Evolutionary conservation across 2,329 filamentous ascomycete genomes (phyloP), one percentile per base, ranked within the genome.

Genomic region (Ilyonectria robusta): DNA sequence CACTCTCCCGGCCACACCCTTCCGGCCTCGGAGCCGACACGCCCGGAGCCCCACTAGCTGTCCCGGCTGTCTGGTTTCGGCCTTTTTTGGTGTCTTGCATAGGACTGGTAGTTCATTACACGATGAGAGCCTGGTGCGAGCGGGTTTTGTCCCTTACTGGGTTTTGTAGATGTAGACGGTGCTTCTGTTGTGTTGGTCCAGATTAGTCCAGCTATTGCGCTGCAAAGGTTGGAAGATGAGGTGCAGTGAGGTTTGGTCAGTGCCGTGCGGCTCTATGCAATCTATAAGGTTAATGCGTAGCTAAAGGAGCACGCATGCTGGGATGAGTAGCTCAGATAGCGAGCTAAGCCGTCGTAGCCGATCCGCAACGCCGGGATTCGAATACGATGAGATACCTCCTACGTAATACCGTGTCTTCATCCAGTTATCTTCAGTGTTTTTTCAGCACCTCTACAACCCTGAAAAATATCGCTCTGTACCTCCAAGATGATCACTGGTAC

Each of bases 41-140:
- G 17, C 15, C 40, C 35, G 57, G 63, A 37, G 8, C 47, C 29
- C 58, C 58, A 61, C 58, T 54, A 31, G 23, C n/a, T 23, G 6
- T 35, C 17, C 15, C n/a, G n/a, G 29, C 48, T 33, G 17, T 15
- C 9, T 6, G 13, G 48, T 53, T 53, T 35, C 29, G n/a, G n/a
- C 17, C 1, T 35, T 53, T 19, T 35, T 21, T 2, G 10, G n/a
- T 17, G n/a, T 21, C 29, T 35, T 26, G 31, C 31, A 33, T 11
- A 33, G 31, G 31, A 9, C 8, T 33, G 31, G 8, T 33, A 33
- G 31, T 33, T 33, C 8, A 11, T 33, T 9, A 33, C 8, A 6
- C 31, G 8, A 33, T 11, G 31, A 33, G 31, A 11, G 11, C 31
- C 8, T 9, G 2, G 31, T 33, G 8, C 11, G 4, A 33, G 8